These are phyloP conservation scores for Cryptococcus sp. DNA, from an alignment of 1,284 basidiomycete genomes.

Conservation along the genomic window DNA sequence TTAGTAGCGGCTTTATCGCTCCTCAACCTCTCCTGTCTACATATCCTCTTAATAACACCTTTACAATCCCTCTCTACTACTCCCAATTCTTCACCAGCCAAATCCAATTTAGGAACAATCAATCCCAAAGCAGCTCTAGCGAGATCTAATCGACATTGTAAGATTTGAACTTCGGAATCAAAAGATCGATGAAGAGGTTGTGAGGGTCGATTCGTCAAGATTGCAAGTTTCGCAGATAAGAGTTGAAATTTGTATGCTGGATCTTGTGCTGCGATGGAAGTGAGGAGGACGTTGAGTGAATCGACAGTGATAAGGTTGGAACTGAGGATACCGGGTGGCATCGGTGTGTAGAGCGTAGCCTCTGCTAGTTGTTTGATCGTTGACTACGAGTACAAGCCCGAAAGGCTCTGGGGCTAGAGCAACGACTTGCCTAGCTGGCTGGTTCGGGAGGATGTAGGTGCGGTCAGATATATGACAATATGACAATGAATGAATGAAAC, in stretches of 20 bases:
- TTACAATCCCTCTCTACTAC: slow-evolving; percentile 21
- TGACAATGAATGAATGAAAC: too few species aligned
- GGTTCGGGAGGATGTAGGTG: too few species aligned
- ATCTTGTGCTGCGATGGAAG: slow-evolving; percentile 3
- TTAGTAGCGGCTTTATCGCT: background rate
- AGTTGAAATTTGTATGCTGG: slow-evolving; percentile 20
- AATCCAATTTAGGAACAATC: background rate
- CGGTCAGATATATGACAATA: too few species aligned
- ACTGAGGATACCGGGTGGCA: slow-evolving; percentile 16
- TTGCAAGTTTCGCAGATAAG: slow-evolving; percentile 27
- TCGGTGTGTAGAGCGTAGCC: too few species aligned
- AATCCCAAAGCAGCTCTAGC: slow-evolving; percentile 17
- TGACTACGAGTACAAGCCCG: too few species aligned
- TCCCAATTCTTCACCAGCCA: slow-evolving; percentile 22
- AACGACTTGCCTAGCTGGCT: too few species aligned
- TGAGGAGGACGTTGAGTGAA: slow-evolving; percentile 19
- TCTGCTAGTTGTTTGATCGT: too few species aligned
- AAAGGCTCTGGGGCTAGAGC: too few species aligned
- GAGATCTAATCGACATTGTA: slow-evolving; percentile 21
- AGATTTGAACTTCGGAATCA: slow-evolving; percentile 8
- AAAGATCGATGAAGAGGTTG: background rate
- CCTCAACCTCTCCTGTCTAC: background rate
- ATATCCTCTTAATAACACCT: slow-evolving; percentile 9
- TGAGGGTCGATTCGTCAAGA: slow-evolving; percentile 13
- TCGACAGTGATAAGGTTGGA: slow-evolving; percentile 22